These are phyloP conservation scores for Trichoderma atrobrunneum DNA, from an alignment of 2,329 filamentous ascomycete species.

Conservation along the genomic window DNA sequence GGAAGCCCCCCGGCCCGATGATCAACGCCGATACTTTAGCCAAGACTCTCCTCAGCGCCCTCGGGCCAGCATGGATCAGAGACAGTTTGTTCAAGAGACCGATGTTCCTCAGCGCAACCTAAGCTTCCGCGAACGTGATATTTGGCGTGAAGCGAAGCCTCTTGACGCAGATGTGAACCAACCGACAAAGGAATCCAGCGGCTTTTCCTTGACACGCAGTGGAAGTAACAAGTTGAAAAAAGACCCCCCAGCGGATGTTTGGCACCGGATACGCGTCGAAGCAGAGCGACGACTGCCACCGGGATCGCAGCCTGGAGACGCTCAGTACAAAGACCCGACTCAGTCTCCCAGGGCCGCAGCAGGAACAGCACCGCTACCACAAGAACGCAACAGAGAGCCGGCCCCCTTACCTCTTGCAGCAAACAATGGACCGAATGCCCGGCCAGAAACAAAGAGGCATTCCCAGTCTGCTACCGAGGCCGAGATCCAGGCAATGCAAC, in stretches of 20 bases:
- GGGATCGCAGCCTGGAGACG: background rate
- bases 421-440: background rate
- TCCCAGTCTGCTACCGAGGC: background rate
- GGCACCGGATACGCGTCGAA: conserved; percentile 43
- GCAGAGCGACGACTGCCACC: conserved; percentile 36
- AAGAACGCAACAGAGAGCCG: conserved; percentile 32
- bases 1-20: background rate
- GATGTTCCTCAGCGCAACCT: conserved; percentile 52
- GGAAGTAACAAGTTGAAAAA: conserved; percentile 61
- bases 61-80: conserved; percentile 14
- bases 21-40: conserved; percentile 20
- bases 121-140: conserved; percentile 60
- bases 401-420: conserved; percentile 28
- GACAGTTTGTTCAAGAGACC: conserved; percentile 26
- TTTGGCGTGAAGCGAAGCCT: conserved; percentile 41
- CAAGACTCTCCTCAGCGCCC: conserved; percentile 22
- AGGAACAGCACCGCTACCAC: conserved; percentile 16
- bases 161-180: conserved; percentile 29
- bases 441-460: background rate
- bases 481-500: conserved; percentile 25
- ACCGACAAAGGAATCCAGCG: conserved; percentile 32
- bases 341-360: background rate
- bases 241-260: conserved; percentile 52
- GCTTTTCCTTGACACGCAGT: conserved; percentile 43
- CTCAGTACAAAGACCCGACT: background rate